Percentiles rank a stretch among this genome's conserved stretches.
Conservation (phyloP, 106 monocot species). For the Posidonia australis region DNA sequence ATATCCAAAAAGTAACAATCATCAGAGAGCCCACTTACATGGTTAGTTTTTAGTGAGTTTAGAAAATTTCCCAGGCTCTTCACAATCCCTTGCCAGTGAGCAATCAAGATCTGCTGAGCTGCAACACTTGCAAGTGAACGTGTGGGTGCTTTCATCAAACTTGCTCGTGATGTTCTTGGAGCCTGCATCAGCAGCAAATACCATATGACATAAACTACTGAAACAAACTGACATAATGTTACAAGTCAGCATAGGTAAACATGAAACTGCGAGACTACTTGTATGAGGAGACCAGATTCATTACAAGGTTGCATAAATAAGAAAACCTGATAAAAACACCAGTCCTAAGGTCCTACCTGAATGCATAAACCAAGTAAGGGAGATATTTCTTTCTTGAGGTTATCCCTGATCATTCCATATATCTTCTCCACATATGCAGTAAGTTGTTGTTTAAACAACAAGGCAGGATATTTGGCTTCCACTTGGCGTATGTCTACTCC, state of each 20-base stretch:
- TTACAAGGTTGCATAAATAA: conserved; percentile 1
- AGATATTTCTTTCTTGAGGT: conserved; percentile 97
- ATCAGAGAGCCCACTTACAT: conserved; percentile 46
- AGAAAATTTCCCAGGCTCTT: conserved; percentile 78
- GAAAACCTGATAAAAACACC: neutral
- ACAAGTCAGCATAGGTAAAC: neutral
- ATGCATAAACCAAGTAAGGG: conserved; percentile 91
- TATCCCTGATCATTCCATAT: conserved; percentile 99
- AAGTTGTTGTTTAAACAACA: conserved; percentile 95
- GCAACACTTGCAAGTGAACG: conserved; percentile 63
- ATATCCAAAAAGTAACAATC: neutral
- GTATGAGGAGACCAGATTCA: neutral
- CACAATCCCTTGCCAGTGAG: conserved; percentile 99
- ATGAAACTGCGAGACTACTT: neutral
- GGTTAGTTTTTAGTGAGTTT: conserved; percentile 66
- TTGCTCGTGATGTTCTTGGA: conserved; percentile 88
- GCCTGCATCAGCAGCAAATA: conserved; percentile 30
- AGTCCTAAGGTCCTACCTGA: conserved; percentile 41
- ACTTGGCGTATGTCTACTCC: conserved; percentile 78
- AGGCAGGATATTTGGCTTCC: conserved; percentile 96
- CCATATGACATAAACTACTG: neutral
- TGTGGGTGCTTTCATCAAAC: conserved; percentile 64
- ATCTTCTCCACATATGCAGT: conserved; percentile 99
- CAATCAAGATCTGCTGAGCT: conserved; percentile 72
- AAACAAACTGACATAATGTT: neutral